Evolutionary conservation across 108 stramenopile genomes (phyloP).

Genomic region (Pinguiococcus pyrenoidosus): DNA sequence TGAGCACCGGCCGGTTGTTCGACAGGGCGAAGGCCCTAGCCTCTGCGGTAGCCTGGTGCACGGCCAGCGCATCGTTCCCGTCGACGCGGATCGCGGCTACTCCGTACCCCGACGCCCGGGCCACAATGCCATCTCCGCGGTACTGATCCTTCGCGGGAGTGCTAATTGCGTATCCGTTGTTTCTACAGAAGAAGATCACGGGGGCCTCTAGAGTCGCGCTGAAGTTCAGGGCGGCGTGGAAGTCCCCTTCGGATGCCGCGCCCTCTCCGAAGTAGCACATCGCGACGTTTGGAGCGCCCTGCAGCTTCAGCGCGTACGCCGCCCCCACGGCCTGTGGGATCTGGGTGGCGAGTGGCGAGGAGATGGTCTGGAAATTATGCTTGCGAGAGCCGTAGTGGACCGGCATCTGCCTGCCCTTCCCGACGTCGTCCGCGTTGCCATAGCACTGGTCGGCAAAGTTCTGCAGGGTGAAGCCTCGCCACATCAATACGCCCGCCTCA

Average conservation of each 20-base stretch:
- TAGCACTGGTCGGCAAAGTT: constrained; percentile 93
- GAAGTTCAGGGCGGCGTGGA: constrained; percentile 90
- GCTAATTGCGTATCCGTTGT: constrained; percentile 92
- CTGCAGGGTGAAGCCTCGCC: constrained; percentile 89
- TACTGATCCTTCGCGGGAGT: constrained; percentile 85
- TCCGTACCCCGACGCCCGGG: constrained; percentile 79
- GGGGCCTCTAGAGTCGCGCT: constrained; percentile 75
- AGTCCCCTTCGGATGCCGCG: constrained; percentile 81
- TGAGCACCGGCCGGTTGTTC: constrained; percentile 63
- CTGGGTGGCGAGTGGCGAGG: constrained; percentile 84
- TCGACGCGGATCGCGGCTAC: constrained; percentile 93
- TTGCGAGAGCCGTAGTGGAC: constrained; percentile 86
- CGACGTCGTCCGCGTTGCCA: constrained; percentile 66
- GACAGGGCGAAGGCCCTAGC: constrained; percentile 50
- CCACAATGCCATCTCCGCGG: constrained; percentile 86
- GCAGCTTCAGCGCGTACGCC: constrained; percentile 68
- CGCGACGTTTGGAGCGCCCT: constrained; percentile 25
- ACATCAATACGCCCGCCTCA: constrained; percentile 86
- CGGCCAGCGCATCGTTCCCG: constrained; percentile 91
- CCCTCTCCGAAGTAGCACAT: constrained; percentile 91
- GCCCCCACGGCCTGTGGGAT: constrained; percentile 87
- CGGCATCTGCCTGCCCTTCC: constrained; percentile 96
- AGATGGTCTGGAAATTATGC: constrained; percentile 86
- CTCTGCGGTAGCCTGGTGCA: constrained; percentile 62
- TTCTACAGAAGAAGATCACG: constrained; percentile 87